phyloP scores from a whole-genome alignment of 2,329 filamentous ascomycete species.

The Trichoderma atroviride region DNA sequence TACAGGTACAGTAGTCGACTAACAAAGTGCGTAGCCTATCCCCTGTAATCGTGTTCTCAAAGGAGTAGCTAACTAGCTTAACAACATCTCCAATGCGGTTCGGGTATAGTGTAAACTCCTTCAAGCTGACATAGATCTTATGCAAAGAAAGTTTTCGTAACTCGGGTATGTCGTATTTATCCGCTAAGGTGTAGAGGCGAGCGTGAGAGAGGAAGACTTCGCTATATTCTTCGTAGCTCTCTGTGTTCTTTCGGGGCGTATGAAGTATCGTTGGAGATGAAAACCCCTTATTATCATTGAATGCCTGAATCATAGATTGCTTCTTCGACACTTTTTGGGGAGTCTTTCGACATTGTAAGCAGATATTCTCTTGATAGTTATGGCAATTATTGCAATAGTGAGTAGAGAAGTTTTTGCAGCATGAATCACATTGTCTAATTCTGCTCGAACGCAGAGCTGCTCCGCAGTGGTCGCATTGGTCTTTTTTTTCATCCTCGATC shows the following conservation, averaged over 20 bases:
- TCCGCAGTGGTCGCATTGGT: too few species aligned
- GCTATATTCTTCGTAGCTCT: neutral
- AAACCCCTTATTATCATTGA: neutral
- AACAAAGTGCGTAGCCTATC: neutral
- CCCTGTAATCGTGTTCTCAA: neutral
- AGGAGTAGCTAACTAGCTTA: neutral
- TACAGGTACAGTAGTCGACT: neutral
- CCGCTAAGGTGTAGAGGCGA: neutral
- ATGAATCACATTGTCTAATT: too few species aligned
- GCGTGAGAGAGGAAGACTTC: constrained; percentile 4
- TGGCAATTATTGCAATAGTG: too few species aligned
- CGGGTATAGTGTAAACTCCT: neutral
- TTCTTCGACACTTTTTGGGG: neutral
- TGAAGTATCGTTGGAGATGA: neutral
- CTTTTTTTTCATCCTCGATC: too few species aligned
- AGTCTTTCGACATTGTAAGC: too few species aligned
- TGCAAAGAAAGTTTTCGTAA: neutral
- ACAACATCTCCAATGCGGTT: neutral
- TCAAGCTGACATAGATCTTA: neutral
- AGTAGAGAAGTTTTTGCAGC: too few species aligned
- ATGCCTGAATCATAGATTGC: neutral
- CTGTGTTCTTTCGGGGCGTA: neutral
- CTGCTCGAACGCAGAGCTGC: too few species aligned
- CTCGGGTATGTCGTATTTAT: neutral
- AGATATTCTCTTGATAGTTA: too few species aligned